Base-by-base conservation (phyloP, 2,329 filamentous ascomycete species). In the Hysterium pulicare region DNA sequence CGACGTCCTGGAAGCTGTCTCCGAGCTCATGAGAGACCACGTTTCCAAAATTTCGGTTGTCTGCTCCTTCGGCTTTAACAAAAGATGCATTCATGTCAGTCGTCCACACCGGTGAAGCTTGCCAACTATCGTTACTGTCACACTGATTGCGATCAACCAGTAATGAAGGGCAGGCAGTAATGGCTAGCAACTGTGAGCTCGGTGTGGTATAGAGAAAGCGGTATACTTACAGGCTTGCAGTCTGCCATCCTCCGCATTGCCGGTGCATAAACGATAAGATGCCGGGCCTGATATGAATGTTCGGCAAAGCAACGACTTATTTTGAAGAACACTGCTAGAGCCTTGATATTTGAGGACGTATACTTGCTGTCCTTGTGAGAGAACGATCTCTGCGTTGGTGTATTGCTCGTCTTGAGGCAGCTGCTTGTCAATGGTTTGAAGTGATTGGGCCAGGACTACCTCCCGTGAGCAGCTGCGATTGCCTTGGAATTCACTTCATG, bases 321-420 rank as follows among this genome's bases (percentile, higher is more conserved):
- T 23, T 8, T 23, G 24, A 6, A 38, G 21, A 4, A 42, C 11
- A 1, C 45, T 19, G 21, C 49, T 44, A 23, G 48, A 50, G 22
- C 49, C 47, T 3, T 22, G 33, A 24, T 46, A 50, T 21, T 52
- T 45, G 6, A 52, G 30, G 3, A 23, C 35, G 22, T 46, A 52
- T 2, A 50, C 19, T 36, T 48, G 49, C 31, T 52, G 49, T 26
- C 45, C 31, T 10, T 13, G 22, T 2, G 44, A 43, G 4, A 49
- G 38, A n/a, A 49, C 34, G 10, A 46, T 42, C 16, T 46, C 22
- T 8, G 41, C 33, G 11, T 48, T 35, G 7, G 30, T n/a, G 20
- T 40, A 10, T 19, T 24, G 28, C n/a, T n/a, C n/a, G 22, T 15
- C 22, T 10, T 41, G 30, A 2, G 46, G 44, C 5, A 49, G 15